Conservation (phyloP, 371 early-diverging fungal species). For the Mortierella sp. region DNA sequence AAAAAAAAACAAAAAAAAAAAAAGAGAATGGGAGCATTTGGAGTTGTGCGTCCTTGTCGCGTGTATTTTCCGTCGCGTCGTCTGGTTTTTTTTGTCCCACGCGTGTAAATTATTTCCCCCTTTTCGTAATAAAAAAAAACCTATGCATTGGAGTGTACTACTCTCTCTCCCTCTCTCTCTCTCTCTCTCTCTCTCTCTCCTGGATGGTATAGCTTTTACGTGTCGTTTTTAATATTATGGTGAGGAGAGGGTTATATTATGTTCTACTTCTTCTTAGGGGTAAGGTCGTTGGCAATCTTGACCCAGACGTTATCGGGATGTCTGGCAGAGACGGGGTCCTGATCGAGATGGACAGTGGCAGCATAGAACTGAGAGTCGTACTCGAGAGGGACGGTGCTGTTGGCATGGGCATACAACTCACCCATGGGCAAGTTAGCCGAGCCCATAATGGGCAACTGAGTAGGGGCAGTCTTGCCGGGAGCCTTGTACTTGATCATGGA, state of each 20-base stretch:
- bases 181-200: background rate
- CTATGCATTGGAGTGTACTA: background rate
- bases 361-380: slow-evolving; percentile 49
- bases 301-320: slow-evolving; percentile 53
- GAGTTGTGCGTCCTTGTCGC: background rate
- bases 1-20: background rate
- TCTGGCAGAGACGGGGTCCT: slow-evolving; percentile 43
- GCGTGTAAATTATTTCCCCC: background rate
- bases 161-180: background rate
- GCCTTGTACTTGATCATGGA: slow-evolving; percentile 31
- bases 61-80: background rate
- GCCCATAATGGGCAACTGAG: slow-evolving; percentile 9
- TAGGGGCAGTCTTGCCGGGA: slow-evolving; percentile 12
- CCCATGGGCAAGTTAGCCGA: slow-evolving; percentile 28
- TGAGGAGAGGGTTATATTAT: background rate
- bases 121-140: background rate
- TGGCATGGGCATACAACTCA: slow-evolving; percentile 46
- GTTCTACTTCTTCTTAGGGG: slow-evolving; percentile 20
- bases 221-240: background rate
- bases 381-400: slow-evolving; percentile 48
- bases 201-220: background rate
- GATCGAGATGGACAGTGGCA: slow-evolving; percentile 45
- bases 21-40: background rate
- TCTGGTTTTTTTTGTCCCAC: background rate
- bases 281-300: slow-evolving; percentile 52